These are phyloP conservation scores for Hymenoscyphus scutula DNA, from an alignment of 2,329 filamentous ascomycete species.

Conservation along the genomic window DNA sequence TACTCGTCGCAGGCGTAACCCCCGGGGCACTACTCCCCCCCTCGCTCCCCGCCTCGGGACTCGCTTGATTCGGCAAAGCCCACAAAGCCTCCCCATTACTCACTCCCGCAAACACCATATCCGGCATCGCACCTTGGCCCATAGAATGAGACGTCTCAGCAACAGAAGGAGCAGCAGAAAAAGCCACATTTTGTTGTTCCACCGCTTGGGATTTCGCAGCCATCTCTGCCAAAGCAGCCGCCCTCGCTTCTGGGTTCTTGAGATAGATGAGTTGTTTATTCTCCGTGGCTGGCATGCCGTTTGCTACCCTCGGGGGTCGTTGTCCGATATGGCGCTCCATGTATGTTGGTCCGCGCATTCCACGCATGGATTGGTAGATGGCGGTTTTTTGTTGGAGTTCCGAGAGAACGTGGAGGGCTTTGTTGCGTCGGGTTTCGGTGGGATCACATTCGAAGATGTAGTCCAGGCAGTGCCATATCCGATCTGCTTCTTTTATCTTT, in stretches of 20 bases:
- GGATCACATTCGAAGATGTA: conserved; percentile 66
- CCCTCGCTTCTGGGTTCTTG: conserved; percentile 3
- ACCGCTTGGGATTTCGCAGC: not conserved
- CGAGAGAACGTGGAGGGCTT: conserved; percentile 58
- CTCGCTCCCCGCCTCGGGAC: conserved; percentile 46
- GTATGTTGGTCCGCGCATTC: conserved; percentile 49
- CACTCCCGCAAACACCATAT: conserved; percentile 45
- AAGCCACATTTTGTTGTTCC: not conserved
- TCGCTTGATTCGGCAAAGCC: conserved; percentile 41
- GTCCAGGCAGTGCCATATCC: conserved; percentile 70
- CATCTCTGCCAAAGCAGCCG: not conserved
- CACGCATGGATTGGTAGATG: conserved; percentile 58
- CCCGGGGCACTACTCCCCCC: conserved; percentile 36
- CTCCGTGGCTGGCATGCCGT: conserved; percentile 12
- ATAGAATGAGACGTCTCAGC: conserved; percentile 1
- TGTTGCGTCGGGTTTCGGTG: conserved; percentile 51
- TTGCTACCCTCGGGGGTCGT: conserved; percentile 20
- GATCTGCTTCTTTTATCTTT: conserved; percentile 50
- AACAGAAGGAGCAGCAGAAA: not conserved
- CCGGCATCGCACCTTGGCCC: conserved; percentile 15
- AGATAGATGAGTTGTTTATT: conserved; percentile 10
- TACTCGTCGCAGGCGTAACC: not conserved
- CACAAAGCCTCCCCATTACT: conserved; percentile 49
- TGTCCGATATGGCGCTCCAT: conserved; percentile 35
- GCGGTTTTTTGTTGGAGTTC: conserved; percentile 62